Percentiles rank a stretch among this genome's conserved stretches.
These are phyloP conservation scores for Coemansia guatemalensis DNA, from an alignment of 192 early-diverging fungal genomes.

Conservation along the genomic window DNA sequence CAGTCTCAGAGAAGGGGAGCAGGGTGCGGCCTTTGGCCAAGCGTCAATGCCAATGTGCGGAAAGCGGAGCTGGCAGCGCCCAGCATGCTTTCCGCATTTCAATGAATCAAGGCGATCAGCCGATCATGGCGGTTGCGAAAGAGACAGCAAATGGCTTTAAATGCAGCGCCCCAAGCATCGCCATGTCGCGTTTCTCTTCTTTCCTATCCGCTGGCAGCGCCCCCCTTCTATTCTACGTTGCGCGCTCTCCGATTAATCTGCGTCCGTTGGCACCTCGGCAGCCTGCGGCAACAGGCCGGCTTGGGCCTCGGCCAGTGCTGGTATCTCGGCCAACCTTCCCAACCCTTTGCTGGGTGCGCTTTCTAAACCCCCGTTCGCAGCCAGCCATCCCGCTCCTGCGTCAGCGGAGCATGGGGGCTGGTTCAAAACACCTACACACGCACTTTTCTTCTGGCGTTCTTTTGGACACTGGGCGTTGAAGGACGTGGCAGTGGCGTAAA, in stretches of 20 bases:
- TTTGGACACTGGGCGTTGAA: slow-evolving; percentile 17
- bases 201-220: not conserved
- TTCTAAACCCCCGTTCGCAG: slow-evolving; percentile 35
- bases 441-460: slow-evolving; percentile 49
- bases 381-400: slow-evolving; percentile 7
- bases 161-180: not conserved
- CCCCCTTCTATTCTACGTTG: slow-evolving; percentile 8
- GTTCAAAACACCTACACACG: not conserved
- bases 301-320: not conserved
- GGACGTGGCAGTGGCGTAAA: slow-evolving; percentile 17
- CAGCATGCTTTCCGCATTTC: not conserved
- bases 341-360: slow-evolving; percentile 2
- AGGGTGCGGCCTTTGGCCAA: not conserved
- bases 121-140: not conserved
- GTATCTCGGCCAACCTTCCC: slow-evolving; percentile 4
- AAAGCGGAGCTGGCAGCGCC: not conserved
- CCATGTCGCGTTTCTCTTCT: not conserved
- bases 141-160: too few relatives aligned
- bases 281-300: slow-evolving; percentile 5
- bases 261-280: slow-evolving; percentile 3
- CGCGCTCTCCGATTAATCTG: not conserved
- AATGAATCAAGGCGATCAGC: not conserved
- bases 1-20: not conserved
- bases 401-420: slow-evolving; percentile 4
- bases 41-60: not conserved